phyloP scores from a whole-genome alignment of 768 basidiomycete species.

The Tulasnella sp. region DNA sequence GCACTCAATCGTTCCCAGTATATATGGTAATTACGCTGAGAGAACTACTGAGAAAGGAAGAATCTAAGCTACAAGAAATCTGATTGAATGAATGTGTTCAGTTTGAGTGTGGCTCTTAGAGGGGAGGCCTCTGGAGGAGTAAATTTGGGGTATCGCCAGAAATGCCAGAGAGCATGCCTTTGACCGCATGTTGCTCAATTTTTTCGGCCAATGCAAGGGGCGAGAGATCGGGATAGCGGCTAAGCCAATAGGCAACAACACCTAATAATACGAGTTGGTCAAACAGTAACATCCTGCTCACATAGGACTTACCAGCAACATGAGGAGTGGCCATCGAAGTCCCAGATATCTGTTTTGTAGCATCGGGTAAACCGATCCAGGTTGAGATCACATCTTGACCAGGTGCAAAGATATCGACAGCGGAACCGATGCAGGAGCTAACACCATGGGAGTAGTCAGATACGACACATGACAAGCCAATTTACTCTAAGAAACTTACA shows the following conservation, averaged over 20 bases:
- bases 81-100: too few species aligned
- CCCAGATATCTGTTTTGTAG: conserved; percentile 3
- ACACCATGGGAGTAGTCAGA: too few species aligned
- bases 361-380: conserved; percentile 1
- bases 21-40: too few species aligned
- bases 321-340: conserved; percentile 9
- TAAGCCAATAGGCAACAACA: conserved; percentile 6
- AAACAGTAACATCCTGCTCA: background rate
- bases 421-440: too few species aligned
- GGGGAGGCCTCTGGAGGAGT: too few species aligned
- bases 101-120: too few species aligned
- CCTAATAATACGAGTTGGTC: conserved; percentile 9
- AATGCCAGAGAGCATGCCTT: conserved; percentile 6
- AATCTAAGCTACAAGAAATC: too few species aligned
- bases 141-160: conserved; percentile 13
- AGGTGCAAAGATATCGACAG: conserved; percentile 8
- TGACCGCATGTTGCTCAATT: conserved; percentile 7
- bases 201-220: conserved; percentile 3
- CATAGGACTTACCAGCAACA: background rate
- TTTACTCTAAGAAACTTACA: too few species aligned
- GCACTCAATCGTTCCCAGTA: too few species aligned
- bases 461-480: too few species aligned
- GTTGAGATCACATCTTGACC: conserved; percentile 2
- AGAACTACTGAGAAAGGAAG: too few species aligned
- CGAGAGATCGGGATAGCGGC: conserved; percentile 2